These are phyloP conservation scores for Arabidopsis hybrid DNA, from an alignment of 441 rosid genomes.

Conservation along the genomic window DNA sequence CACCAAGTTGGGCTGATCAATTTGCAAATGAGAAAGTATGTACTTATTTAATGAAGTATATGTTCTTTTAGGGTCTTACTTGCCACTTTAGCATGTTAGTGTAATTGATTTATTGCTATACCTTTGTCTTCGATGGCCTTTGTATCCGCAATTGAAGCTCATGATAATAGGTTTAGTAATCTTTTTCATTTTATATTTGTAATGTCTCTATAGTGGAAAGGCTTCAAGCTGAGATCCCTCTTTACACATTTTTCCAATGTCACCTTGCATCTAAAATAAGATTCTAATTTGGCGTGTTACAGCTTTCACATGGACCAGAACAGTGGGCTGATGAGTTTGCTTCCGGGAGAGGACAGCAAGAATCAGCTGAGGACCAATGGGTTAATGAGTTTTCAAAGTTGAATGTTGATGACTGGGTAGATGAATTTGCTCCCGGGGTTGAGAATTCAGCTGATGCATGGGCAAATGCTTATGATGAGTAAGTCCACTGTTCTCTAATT, in stretches of 20 bases:
- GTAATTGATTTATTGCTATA: neutral
- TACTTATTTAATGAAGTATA: slow-evolving; percentile 15
- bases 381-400: slow-evolving; percentile 94
- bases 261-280: slow-evolving; percentile 15
- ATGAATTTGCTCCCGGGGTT: slow-evolving; percentile 82
- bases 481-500: slow-evolving; percentile 46
- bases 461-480: slow-evolving; percentile 97
- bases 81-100: slow-evolving; percentile 23
- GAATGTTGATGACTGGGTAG: slow-evolving; percentile 89
- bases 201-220: neutral
- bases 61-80: slow-evolving; percentile 21
- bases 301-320: slow-evolving; percentile 73
- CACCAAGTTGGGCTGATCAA: slow-evolving; percentile 93
- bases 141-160: slow-evolving; percentile 9
- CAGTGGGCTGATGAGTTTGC: slow-evolving; percentile 90
- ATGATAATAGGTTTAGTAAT: slow-evolving; percentile 27
- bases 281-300: slow-evolving; percentile 40
- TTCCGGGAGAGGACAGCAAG: slow-evolving; percentile 62
- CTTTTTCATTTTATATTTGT: slow-evolving; percentile 5
- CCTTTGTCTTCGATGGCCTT: slow-evolving; percentile 11
- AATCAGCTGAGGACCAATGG: slow-evolving; percentile 82
- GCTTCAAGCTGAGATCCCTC: slow-evolving; percentile 16
- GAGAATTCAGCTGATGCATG: slow-evolving; percentile 75
- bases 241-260: slow-evolving; percentile 8
- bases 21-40: slow-evolving; percentile 66